Base-by-base conservation (phyloP, 768 basidiomycete species). In the Kwoniella dendrophila region DNA sequence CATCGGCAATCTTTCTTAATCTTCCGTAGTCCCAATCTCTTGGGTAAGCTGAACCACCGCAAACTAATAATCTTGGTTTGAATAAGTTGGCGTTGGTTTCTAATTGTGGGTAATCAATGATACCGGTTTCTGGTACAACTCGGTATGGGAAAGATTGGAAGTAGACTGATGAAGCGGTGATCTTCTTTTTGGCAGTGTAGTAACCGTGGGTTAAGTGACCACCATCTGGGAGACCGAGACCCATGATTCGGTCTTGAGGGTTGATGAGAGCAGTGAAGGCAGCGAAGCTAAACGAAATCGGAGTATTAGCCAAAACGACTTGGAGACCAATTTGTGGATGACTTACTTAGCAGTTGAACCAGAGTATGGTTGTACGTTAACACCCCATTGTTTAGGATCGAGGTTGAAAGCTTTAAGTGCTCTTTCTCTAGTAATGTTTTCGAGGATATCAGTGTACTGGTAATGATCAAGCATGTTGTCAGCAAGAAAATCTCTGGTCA, bases 81-180 rank as follows among this genome's bases (percentile, higher is more conserved):
- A 91, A 99, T 73, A 95, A 85, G 76, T 89, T 88, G 52, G 94
- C 94, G 79, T 95, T 92, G 64, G 85, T 83, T 53, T 86, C 85
- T 72, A 99, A 85, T 27, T 80, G 83, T 34, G 81, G 82, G 80
- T 97, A 98, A 83, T 97, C 94, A 70, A 99, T 86, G 68, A 95
- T 84, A 77, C 96, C 88, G 57, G 88, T 90, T 44, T 86, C 81
- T 49, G 89, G 87, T 74, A 88, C 85, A 49, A 80, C 80, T 61
- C 84, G 86, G 73, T 98, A 99, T 47, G 96, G 95, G 77, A 96
- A 84, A 36, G 96, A 96, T 79, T 98, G 94, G 89, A 98, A 99
- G 84, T 98, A 98, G 82, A 99, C 97, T 20, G 96, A 98, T 24
- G 95, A 98, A 34, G 96, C 92, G 33, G 96, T 97, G 88, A 99